Conservation (phyloP, 1,284 basidiomycete genomes). For the Ceratobasidium papillatum region DNA sequence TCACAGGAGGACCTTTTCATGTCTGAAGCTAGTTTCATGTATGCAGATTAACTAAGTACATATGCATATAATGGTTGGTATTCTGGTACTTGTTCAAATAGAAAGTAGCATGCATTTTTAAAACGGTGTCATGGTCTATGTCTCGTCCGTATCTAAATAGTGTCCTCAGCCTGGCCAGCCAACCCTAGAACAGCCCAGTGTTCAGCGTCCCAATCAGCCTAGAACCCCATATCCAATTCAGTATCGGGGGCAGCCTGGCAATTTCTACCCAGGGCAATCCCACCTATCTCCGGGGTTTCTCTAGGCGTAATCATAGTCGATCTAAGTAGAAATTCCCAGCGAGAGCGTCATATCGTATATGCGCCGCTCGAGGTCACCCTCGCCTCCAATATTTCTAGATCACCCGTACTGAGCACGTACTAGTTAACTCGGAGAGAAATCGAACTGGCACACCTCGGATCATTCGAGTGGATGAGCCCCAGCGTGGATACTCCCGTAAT, state of each 20-base stretch:
- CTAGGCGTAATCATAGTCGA: slow-evolving; percentile 16
- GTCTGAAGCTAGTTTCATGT: too few relatives aligned
- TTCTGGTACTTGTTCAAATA: neutral
- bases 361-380: slow-evolving; percentile 9
- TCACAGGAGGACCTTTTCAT: too few relatives aligned
- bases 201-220: neutral
- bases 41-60: too few relatives aligned
- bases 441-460: slow-evolving; percentile 2
- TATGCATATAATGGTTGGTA: too few relatives aligned
- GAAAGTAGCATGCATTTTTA: neutral
- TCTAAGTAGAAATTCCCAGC: slow-evolving; percentile 6
- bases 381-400: slow-evolving; percentile 7
- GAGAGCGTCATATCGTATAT: neutral
- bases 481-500: neutral
- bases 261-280: neutral
- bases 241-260: neutral
- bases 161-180: neutral
- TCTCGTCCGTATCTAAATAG: too few relatives aligned
- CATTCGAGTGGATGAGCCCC: slow-evolving; percentile 2
- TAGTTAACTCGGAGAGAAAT: neutral
- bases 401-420: neutral
- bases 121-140: too few relatives aligned
- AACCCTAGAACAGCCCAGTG: neutral
- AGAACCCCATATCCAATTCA: neutral
- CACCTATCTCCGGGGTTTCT: neutral